Percentiles rank a stretch among this genome's conserved stretches.
Conservation (phyloP, 768 basidiomycete genomes). For the Tulasnella sp. region DNA sequence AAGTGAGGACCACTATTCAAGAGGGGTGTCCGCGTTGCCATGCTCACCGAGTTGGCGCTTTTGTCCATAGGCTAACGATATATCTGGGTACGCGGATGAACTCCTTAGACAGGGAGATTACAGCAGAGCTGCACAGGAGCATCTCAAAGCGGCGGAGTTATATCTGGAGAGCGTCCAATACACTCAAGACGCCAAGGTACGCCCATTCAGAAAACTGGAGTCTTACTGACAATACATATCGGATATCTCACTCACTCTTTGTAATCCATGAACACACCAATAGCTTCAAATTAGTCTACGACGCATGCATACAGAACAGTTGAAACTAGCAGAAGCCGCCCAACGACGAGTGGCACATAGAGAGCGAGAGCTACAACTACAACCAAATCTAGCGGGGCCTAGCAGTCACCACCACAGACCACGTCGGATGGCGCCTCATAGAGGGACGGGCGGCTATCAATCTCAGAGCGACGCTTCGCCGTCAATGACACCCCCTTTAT, state of each 20-base stretch:
- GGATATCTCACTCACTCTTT: background rate
- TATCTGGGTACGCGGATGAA: constrained; percentile 10
- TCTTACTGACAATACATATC: constrained; percentile 9
- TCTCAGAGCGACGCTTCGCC: constrained; percentile 10
- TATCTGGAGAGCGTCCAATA: constrained; percentile 63
- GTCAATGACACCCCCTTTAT: constrained; percentile 1
- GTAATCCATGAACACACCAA: background rate
- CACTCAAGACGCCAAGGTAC: constrained; percentile 61
- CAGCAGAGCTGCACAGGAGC: constrained; percentile 39
- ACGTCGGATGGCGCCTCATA: constrained; percentile 17
- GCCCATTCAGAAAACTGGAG: constrained; percentile 19
- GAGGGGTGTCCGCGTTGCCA: background rate
- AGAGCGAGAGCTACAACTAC: constrained; percentile 51
- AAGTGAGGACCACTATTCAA: background rate
- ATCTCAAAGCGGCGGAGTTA: constrained; percentile 63
- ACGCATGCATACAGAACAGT: constrained; percentile 65
- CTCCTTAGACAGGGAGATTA: constrained; percentile 2
- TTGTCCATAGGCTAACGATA: constrained; percentile 10
- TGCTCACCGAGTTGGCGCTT: background rate
- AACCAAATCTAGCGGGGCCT: constrained; percentile 42
- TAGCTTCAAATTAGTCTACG: constrained; percentile 70
- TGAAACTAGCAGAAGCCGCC: constrained; percentile 57
- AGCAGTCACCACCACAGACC: constrained; percentile 25
- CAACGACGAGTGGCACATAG: constrained; percentile 61
- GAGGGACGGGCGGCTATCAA: constrained; percentile 4